Evolutionary conservation across 75 land plant species (phyloP).

Genomic region (Azolla pinnata): DNA sequence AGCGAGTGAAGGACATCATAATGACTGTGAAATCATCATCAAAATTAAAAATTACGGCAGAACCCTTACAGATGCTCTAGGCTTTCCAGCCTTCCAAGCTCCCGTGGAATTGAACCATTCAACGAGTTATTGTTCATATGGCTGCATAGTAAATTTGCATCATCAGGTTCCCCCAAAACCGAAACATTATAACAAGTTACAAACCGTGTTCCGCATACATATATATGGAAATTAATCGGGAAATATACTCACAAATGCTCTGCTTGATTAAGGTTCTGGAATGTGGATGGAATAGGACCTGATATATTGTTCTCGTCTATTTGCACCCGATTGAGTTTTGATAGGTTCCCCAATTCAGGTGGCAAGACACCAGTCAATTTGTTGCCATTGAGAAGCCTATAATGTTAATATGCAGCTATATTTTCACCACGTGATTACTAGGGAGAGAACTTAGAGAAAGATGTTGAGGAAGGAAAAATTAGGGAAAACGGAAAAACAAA

Average conservation of each 20-base stretch:
- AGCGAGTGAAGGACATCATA: background rate
- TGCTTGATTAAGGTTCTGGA: constrained; percentile 40
- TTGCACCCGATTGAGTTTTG: constrained; percentile 51
- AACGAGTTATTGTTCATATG: constrained; percentile 78
- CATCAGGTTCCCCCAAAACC: too few species aligned
- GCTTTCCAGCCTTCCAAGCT: constrained; percentile 38
- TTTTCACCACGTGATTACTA: background rate
- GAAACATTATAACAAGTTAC: too few species aligned
- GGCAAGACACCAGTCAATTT: constrained; percentile 59
- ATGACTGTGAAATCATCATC: background rate
- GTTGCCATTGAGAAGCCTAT: constrained; percentile 77
- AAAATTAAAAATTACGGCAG: background rate
- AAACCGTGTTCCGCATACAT: too few species aligned
- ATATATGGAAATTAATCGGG: too few species aligned
- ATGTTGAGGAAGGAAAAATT: too few species aligned
- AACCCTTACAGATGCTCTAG: constrained; percentile 51
- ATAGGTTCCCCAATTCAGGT: constrained; percentile 61
- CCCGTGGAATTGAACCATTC: constrained; percentile 55
- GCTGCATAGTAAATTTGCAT: constrained; percentile 29
- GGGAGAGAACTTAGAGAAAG: background rate
- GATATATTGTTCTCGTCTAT: constrained; percentile 66
- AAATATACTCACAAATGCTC: constrained; percentile 48
- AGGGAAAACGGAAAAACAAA: too few species aligned
- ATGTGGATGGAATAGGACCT: constrained; percentile 59
- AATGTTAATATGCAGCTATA: background rate